These are phyloP conservation scores for Butyriboletus appendiculatus DNA, from an alignment of 1,284 basidiomycete species.

Conservation along the genomic window DNA sequence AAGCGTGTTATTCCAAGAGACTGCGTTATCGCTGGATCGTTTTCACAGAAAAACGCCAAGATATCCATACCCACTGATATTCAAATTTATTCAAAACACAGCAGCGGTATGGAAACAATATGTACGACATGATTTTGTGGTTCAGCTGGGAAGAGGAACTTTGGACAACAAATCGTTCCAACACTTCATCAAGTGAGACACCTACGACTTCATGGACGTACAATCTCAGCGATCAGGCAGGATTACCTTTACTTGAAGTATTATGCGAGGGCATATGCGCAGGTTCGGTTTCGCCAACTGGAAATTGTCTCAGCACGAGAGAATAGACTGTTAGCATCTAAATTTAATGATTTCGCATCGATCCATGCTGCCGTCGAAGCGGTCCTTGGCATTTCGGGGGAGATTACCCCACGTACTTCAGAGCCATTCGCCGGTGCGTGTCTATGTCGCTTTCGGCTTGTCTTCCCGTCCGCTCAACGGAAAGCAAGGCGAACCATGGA, in stretches of 20 bases:
- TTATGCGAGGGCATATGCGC: slow-evolving; percentile 75
- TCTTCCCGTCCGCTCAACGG: not conserved
- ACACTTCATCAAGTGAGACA: slow-evolving; percentile 77
- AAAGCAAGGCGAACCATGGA: not conserved
- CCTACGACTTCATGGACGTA: not conserved
- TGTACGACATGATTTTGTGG: slow-evolving; percentile 82
- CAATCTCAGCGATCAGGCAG: slow-evolving; percentile 46
- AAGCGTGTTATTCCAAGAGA: slow-evolving; percentile 22
- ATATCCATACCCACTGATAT: slow-evolving; percentile 69
- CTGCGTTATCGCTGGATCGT: not conserved
- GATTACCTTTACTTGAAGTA: slow-evolving; percentile 78
- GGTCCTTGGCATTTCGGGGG: slow-evolving; percentile 59
- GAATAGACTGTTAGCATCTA: slow-evolving; percentile 73
- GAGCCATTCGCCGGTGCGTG: not conserved
- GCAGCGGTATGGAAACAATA: slow-evolving; percentile 68
- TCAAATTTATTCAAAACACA: slow-evolving; percentile 61
- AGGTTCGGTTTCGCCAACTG: slow-evolving; percentile 18
- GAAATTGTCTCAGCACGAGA: not conserved
- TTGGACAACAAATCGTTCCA: slow-evolving; percentile 69
- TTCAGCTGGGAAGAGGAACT: slow-evolving; percentile 69
- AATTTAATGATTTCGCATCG: slow-evolving; percentile 62
- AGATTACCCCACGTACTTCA: not conserved
- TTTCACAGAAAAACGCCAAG: slow-evolving; percentile 52
- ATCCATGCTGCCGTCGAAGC: slow-evolving; percentile 70
- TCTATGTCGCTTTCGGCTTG: not conserved